Evolutionary conservation across 2,329 filamentous ascomycete species (phyloP).

Genomic region (Xylaria sp.): DNA sequence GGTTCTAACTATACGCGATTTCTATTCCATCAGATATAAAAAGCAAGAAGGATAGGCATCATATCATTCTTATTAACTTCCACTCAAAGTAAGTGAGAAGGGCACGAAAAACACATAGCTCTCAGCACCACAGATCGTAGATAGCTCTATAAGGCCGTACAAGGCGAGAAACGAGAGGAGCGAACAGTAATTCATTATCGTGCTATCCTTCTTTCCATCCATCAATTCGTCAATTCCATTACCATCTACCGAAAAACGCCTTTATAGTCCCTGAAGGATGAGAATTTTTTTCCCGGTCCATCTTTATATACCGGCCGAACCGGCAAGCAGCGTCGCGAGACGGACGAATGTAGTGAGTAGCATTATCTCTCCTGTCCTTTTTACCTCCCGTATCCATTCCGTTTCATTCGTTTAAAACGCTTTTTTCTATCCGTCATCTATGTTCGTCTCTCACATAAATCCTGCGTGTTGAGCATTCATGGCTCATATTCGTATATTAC

Average conservation of each 20-base stretch:
- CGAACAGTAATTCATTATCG: neutral
- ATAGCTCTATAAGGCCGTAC: no score
- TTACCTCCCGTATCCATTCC: neutral
- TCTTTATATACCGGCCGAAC: constrained; percentile 9
- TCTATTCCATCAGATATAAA: neutral
- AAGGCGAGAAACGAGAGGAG: neutral
- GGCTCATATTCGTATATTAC: constrained; percentile 11
- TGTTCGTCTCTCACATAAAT: neutral
- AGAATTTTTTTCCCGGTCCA: neutral
- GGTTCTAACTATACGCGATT: neutral
- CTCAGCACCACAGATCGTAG: neutral
- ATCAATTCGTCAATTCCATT: neutral
- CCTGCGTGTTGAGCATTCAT: constrained; percentile 12
- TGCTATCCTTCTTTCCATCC: neutral
- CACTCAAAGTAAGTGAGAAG: neutral
- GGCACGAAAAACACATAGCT: neutral
- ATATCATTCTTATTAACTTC: neutral
- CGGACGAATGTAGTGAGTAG: constrained; percentile 6
- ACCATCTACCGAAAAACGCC: constrained; percentile 3
- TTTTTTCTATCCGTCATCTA: constrained; percentile 20
- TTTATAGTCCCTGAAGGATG: neutral
- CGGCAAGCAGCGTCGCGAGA: constrained; percentile 28
- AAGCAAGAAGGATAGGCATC: neutral
- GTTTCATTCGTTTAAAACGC: neutral
- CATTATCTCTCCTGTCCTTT: constrained; percentile 1